Percentiles rank a stretch among this genome's conserved stretches.
phyloP scores from a whole-genome alignment of 768 basidiomycete genomes.

The Clathrus columnatus region DNA sequence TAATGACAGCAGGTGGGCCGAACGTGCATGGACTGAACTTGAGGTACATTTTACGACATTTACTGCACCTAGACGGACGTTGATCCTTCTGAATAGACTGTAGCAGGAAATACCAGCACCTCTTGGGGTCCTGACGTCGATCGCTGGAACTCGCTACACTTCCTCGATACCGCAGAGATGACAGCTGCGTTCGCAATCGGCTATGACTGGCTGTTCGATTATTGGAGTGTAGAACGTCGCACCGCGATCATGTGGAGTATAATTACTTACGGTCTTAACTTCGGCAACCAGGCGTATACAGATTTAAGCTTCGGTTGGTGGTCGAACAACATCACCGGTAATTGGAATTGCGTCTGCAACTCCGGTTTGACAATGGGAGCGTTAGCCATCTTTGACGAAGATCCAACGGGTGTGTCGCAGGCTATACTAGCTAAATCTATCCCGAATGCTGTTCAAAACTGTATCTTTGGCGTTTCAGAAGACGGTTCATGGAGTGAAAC shows the following conservation, averaged over 20 bases:
- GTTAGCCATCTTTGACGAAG: slow-evolving; percentile 82
- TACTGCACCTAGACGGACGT: slow-evolving; percentile 2
- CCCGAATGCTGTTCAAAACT: slow-evolving; percentile 68
- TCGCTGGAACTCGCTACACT: slow-evolving; percentile 84
- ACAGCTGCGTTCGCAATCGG: slow-evolving; percentile 83
- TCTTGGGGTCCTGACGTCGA: slow-evolving; percentile 55
- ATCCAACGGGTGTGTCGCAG: slow-evolving; percentile 62
- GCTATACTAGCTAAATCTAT: slow-evolving; percentile 61
- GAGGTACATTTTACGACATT: slow-evolving; percentile 41
- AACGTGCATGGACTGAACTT: slow-evolving; percentile 77
- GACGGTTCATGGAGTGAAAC: slow-evolving; percentile 96
- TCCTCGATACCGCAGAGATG: slow-evolving; percentile 90
- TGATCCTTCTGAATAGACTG: slow-evolving; percentile 42
- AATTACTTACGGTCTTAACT: slow-evolving; percentile 66
- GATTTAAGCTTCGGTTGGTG: slow-evolving; percentile 61
- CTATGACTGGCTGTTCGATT: slow-evolving; percentile 93
- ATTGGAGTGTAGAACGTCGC: slow-evolving; percentile 70
- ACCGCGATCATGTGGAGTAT: slow-evolving; percentile 59
- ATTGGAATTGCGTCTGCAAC: slow-evolving; percentile 99
- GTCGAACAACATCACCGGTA: slow-evolving; percentile 59
- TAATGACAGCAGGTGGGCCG: slow-evolving; percentile 86
- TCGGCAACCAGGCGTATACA: slow-evolving; percentile 47
- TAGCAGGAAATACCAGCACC: slow-evolving; percentile 57
- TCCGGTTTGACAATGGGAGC: slow-evolving; percentile 82
- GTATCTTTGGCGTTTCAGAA: slow-evolving; percentile 47